A percentile compares a stretch with the other conserved stretches of the same genome.
Evolutionary conservation across 164 flowering plant genomes (phyloP).

Genomic region (grape (Vitis vinifera)): DNA sequence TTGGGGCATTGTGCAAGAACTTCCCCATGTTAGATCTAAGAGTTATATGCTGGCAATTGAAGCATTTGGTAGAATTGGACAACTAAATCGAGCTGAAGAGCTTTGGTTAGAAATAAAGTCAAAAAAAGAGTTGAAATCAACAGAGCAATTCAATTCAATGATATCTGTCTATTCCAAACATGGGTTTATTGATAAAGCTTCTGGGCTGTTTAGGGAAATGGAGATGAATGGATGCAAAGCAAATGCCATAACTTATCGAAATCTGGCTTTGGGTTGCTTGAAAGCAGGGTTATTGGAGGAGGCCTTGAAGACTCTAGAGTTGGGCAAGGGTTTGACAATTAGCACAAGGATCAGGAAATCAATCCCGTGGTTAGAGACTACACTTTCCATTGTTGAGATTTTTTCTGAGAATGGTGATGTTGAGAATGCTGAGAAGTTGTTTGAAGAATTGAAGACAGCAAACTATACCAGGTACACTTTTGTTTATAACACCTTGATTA

Average conservation of each 20-base stretch:
- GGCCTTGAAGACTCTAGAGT: slow-evolving; percentile 61
- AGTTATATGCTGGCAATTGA: slow-evolving; percentile 82
- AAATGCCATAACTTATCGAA: slow-evolving; percentile 75
- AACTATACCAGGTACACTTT: slow-evolving; percentile 78
- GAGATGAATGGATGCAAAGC: slow-evolving; percentile 56
- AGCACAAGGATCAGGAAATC: slow-evolving; percentile 54
- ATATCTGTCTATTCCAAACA: slow-evolving; percentile 74
- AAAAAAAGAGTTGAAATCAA: slow-evolving; percentile 45
- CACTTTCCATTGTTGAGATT: slow-evolving; percentile 59
- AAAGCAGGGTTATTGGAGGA: slow-evolving; percentile 62
- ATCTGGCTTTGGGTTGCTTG: slow-evolving; percentile 85
- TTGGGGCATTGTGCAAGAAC: slow-evolving; percentile 49
- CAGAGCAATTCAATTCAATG: slow-evolving; percentile 82
- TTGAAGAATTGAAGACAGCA: slow-evolving; percentile 64
- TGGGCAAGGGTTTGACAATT: slow-evolving; percentile 38
- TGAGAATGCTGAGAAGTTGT: slow-evolving; percentile 68
- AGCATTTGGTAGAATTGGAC: slow-evolving; percentile 79
- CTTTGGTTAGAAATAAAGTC: slow-evolving; percentile 76
- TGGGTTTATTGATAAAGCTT: slow-evolving; percentile 66
- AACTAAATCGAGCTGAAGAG: slow-evolving; percentile 67
- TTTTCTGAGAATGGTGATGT: slow-evolving; percentile 85
- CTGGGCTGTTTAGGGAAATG: slow-evolving; percentile 66
- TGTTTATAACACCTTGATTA: slow-evolving; percentile 77
- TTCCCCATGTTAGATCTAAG: slow-evolving; percentile 58
- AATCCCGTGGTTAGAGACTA: slow-evolving; percentile 90